Evolutionary conservation across 345 rosid genomes (phyloP), one percentile per base, ranked within the genome.

Genomic region (Citrus sinensis): DNA sequence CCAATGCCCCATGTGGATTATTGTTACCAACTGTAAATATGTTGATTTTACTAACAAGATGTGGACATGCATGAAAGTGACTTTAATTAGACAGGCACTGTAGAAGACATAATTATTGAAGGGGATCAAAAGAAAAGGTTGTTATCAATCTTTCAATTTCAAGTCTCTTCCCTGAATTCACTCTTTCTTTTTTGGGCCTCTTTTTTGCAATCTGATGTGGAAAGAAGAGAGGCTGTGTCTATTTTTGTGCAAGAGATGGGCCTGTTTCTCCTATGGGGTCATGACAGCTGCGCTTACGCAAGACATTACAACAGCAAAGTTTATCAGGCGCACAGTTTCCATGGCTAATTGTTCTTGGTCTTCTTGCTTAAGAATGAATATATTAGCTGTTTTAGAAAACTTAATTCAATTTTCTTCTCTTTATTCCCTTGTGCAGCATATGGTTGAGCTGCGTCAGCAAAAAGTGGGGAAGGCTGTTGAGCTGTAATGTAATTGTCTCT

Each of bases 41-140:
- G 17, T 30, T 67, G 49, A 11, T 81, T 81, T 80, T 70, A 82
- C 86, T 51, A 65, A 25, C 60, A 75, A 35, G 78, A 80, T 68
- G 74, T 49, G 46, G 85, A 83, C 83, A 75, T 51, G 73, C 11
- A 59, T 67, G 89, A 85, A 89, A 87, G 85, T 19, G 89, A 82
- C 86, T 66, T 83, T 42, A 79, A n/a, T 78, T 71, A 80, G 83
- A 78, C 71, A 22, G 78, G 73, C 82, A 77, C 70, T 63, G 77
- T 70, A 55, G 63, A 84, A 76, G 83, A 84, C 90, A 87, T 84
- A 88, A 88, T 88, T 81, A 88, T 88, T 90, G 90, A 64, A 75
- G 74, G 78, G 66, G 82, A 76, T 75, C 81, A 74, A 79, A 78
- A 76, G 80, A 72, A 80, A 87, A 82, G 81, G 86, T 73, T 56